Evolutionary conservation across 352 stramenopile genomes (phyloP).

Genomic region (Chrysophaeum taylorii): DNA sequence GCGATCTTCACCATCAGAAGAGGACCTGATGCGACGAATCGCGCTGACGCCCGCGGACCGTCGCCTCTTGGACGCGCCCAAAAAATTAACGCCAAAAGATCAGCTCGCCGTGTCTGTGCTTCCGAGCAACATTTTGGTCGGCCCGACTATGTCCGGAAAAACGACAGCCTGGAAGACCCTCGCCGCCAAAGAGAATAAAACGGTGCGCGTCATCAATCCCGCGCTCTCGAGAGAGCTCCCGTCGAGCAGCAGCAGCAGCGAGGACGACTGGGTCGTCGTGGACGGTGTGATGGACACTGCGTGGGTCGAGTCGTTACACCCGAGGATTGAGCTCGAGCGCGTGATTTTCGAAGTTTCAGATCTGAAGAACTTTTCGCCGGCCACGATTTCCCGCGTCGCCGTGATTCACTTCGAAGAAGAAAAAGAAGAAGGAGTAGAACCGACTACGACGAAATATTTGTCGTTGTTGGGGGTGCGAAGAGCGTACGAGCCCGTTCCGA

Average conservation of each 20-base stretch:
- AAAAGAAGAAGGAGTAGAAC: slow-evolving; percentile 19
- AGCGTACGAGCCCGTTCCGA: slow-evolving; percentile 44
- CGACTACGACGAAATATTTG: slow-evolving; percentile 70
- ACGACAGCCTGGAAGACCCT: slow-evolving; percentile 73
- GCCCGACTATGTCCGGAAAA: slow-evolving; percentile 74
- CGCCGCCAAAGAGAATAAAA: slow-evolving; percentile 48
- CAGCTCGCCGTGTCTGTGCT: too few relatives aligned
- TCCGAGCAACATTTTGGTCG: slow-evolving; percentile 90
- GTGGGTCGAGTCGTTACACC: slow-evolving; percentile 81
- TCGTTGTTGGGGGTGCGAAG: slow-evolving; percentile 49
- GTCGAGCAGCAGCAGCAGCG: too few relatives aligned
- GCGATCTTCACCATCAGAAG: too few relatives aligned
- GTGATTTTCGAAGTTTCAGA: slow-evolving; percentile 85
- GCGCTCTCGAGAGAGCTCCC: too few relatives aligned
- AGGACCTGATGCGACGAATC: slow-evolving; percentile 78
- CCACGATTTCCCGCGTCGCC: slow-evolving; percentile 76
- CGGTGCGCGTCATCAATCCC: too few relatives aligned
- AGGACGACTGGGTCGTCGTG: slow-evolving; percentile 77
- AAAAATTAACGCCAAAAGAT: too few relatives aligned
- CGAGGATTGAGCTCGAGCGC: slow-evolving; percentile 43
- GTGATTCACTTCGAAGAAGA: slow-evolving; percentile 88
- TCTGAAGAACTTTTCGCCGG: slow-evolving; percentile 73
- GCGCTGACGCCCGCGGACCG: too few relatives aligned
- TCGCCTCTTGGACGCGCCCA: too few relatives aligned
- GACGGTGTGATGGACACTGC: slow-evolving; percentile 75